Evolutionary conservation across 495 filamentous ascomycete species (phyloP), one percentile per base, ranked within the genome.

Genomic region (Penicillium manginii): DNA sequence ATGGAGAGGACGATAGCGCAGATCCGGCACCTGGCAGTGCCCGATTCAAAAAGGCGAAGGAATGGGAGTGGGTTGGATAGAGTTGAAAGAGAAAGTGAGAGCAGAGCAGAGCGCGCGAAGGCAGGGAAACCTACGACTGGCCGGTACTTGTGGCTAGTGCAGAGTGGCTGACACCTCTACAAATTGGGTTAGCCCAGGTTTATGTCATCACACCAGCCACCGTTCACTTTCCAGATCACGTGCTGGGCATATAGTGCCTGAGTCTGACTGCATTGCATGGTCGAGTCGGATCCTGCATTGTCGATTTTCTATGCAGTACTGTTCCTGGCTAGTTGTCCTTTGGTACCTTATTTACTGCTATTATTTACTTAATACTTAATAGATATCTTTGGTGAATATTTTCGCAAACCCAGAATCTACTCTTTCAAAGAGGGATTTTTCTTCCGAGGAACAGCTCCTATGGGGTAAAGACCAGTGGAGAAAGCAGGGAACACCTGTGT

Each of bases 391-490:
- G 2, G n/a, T 43, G 15, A 39, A 39, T 39, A 8, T 29, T 8
- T 29, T 8, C 26, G n/a, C n/a, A n/a, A 29, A 29, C 26, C 26
- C 26, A 9, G 2, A 39, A 39, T 39, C 17, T 9, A 43, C 40
- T 35, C 19, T n/a, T 29, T 22, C 14, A 57, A 52, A 50, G 48
- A 50, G 31, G 48, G 48, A 32, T 50, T 47, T 47, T 29, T n/a
- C 29, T 33, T 31, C 17, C 17, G 17, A 58, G 29, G 33, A 23
- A 39, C 35, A 52, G 32, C 26, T 45, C 49, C 53, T 58, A 63
- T 54, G 57, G 52, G 60, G 54, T 57, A 48, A 66, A 53, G 43
- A 51, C 37, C 32, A 57, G 66, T 69, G 66, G 66, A 64, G 61
- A 53, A 58, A 61, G 51, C 15, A 53, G 60, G 57, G 37, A 61